phyloP scores from a whole-genome alignment of 805 yeast species.

The Metschnikowia similis region DNA sequence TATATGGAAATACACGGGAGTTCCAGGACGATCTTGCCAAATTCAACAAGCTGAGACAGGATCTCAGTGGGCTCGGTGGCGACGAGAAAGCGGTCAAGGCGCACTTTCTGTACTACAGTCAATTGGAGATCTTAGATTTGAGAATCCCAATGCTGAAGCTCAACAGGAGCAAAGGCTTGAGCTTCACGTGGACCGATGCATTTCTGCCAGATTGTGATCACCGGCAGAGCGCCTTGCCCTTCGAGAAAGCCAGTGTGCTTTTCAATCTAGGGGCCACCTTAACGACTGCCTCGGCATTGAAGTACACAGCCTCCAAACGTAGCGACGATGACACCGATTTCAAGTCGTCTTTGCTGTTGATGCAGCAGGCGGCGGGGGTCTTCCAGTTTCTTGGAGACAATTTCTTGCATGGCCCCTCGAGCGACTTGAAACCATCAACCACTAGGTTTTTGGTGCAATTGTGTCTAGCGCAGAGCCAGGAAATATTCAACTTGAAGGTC shows the following conservation, averaged over 20 bases:
- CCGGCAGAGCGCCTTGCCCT: conserved; percentile 77
- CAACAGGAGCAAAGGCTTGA: conserved; percentile 38
- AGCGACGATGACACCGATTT: conserved; percentile 38
- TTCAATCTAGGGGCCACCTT: conserved; percentile 72
- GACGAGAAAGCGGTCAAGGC: conserved; percentile 47
- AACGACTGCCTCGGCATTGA: conserved; percentile 44
- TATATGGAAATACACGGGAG: conserved; percentile 60
- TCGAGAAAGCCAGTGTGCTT: conserved; percentile 81
- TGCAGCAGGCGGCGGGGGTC: conserved; percentile 78
- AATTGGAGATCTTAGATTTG: conserved; percentile 72
- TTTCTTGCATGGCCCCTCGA: conserved; percentile 84
- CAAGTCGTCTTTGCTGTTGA: conserved; percentile 55
- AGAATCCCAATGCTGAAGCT: conserved; percentile 67
- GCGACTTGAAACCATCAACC: conserved; percentile 68
- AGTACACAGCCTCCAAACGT: conserved; percentile 26
- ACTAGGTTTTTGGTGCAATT: conserved; percentile 59
- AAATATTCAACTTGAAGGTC: conserved; percentile 65
- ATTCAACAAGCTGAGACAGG: conserved; percentile 58
- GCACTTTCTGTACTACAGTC: conserved; percentile 70
- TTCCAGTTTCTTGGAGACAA: conserved; percentile 68
- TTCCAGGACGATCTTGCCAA: conserved; percentile 51
- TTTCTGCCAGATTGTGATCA: conserved; percentile 43
- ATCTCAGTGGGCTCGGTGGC: conserved; percentile 46
- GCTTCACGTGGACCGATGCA: conserved; percentile 81
- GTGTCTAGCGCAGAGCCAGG: conserved; percentile 87